These are phyloP conservation scores for Botrytis aclada DNA, from an alignment of 2,329 filamentous ascomycete species.

Conservation along the genomic window DNA sequence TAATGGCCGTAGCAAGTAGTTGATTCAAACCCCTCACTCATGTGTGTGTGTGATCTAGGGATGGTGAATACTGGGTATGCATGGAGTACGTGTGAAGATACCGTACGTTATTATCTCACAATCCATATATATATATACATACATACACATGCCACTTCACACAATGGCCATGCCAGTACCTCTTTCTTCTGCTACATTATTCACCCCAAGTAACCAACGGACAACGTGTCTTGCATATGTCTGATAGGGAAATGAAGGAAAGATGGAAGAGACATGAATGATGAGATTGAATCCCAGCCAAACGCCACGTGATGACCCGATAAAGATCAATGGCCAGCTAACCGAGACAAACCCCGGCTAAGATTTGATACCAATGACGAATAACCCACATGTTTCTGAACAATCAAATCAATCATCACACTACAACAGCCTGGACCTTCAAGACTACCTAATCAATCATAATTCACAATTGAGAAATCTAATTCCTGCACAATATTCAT, in stretches of 20 bases:
- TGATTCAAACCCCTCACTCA: conserved; percentile 2
- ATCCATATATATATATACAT: too few species aligned
- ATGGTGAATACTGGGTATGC: not conserved
- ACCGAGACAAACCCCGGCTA: not conserved
- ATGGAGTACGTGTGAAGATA: not conserved
- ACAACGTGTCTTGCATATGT: not conserved
- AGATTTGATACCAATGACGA: not conserved
- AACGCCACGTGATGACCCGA: not conserved
- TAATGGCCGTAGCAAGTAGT: not conserved
- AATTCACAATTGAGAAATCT: not conserved
- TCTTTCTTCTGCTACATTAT: not conserved
- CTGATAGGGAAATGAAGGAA: not conserved
- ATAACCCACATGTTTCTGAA: not conserved
- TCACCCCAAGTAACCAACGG: not conserved
- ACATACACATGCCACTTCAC: too few species aligned
- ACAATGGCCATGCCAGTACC: not conserved
- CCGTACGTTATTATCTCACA: not conserved
- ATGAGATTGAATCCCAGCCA: not conserved
- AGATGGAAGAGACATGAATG: not conserved
- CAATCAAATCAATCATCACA: not conserved
- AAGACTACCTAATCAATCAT: not conserved
- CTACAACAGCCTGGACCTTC: not conserved
- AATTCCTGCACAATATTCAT: not conserved
- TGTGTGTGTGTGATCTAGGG: not conserved
- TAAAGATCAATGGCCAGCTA: not conserved